A percentile compares a stretch with the other conserved stretches of the same genome.
phyloP scores from a whole-genome alignment of 371 early-diverging fungal species.

The Nematocida major region DNA sequence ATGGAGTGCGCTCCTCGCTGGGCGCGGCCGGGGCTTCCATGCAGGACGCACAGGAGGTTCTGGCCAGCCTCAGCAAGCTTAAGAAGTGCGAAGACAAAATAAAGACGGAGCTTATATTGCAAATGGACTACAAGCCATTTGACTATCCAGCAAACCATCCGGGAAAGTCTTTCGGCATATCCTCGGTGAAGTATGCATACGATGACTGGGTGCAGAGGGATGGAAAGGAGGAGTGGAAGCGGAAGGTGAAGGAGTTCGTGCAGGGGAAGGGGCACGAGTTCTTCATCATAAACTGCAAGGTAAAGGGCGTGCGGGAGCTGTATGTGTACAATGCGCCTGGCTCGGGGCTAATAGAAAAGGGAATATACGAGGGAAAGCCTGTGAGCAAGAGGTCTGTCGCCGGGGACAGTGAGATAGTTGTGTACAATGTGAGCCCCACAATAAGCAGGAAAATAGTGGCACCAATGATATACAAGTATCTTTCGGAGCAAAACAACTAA shows the following conservation, averaged over 20 bases:
- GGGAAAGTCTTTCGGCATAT: slow-evolving; percentile 33
- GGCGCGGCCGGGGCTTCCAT: not conserved
- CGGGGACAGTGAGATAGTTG: not conserved
- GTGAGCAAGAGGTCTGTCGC: not conserved
- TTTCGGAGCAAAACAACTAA: not conserved
- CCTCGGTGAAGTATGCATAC: slow-evolving; percentile 24
- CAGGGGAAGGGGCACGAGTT: not conserved
- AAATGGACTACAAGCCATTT: slow-evolving; percentile 46
- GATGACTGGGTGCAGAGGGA: slow-evolving; percentile 40
- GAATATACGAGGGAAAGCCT: not conserved
- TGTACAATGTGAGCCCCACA: not conserved
- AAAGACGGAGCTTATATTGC: slow-evolving; percentile 3
- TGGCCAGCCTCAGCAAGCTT: not conserved
- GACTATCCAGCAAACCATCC: slow-evolving; percentile 13
- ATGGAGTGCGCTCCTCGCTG: not conserved
- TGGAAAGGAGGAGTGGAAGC: not conserved
- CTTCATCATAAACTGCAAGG: slow-evolving; percentile 9
- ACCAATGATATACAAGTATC: slow-evolving; percentile 28
- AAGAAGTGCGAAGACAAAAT: slow-evolving; percentile 1
- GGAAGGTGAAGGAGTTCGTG: slow-evolving; percentile 5
- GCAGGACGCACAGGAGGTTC: not conserved
- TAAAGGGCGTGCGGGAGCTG: not conserved
- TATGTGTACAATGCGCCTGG: not conserved
- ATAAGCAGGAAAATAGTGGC: slow-evolving; percentile 43
- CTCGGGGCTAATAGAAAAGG: slow-evolving; percentile 5